A percentile compares a stretch with the other conserved stretches of the same genome.
phyloP scores from a whole-genome alignment of 768 basidiomycete genomes.

The Pisolithus tinctorius region DNA sequence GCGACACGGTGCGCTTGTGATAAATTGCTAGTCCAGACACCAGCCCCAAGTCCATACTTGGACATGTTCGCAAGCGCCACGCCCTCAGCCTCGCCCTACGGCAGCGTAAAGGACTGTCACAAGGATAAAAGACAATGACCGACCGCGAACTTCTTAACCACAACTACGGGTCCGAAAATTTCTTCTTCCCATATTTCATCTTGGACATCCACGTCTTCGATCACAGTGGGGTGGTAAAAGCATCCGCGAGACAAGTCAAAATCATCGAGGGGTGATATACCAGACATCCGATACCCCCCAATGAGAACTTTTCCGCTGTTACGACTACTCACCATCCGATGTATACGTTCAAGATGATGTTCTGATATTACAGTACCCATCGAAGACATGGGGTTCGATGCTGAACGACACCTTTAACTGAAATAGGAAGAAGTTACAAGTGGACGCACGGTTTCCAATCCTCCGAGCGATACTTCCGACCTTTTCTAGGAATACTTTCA shows the following conservation, averaged over 20 bases:
- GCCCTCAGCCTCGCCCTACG: conserved; percentile 58
- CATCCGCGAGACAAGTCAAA: conserved; percentile 65
- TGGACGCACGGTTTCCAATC: conserved; percentile 70
- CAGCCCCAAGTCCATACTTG: conserved; percentile 77
- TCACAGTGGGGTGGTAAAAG: conserved; percentile 79
- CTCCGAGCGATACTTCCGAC: conserved; percentile 51
- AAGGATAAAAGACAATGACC: conserved; percentile 18
- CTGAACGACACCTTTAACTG: conserved; percentile 29
- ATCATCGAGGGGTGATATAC: conserved; percentile 56
- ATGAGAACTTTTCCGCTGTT: conserved; percentile 44
- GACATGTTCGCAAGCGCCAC: conserved; percentile 64
- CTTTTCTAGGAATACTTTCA: conserved; percentile 56
- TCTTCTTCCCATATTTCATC: conserved; percentile 79
- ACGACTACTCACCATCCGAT: conserved; percentile 44
- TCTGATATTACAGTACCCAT: conserved; percentile 80
- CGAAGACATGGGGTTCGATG: conserved; percentile 57
- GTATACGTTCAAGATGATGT: conserved; percentile 58
- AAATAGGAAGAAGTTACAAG: not conserved
- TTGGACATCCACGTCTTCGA: conserved; percentile 46
- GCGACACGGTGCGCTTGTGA: conserved; percentile 73
- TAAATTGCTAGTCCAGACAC: conserved; percentile 72
- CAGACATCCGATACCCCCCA: conserved; percentile 64
- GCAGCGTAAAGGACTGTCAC: not conserved
- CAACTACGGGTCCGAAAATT: conserved; percentile 81
- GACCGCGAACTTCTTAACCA: conserved; percentile 50